A percentile compares a stretch with the other conserved stretches of the same genome.
Evolutionary conservation across 768 basidiomycete species (phyloP).

Genomic region (Leccinellum albellum): DNA sequence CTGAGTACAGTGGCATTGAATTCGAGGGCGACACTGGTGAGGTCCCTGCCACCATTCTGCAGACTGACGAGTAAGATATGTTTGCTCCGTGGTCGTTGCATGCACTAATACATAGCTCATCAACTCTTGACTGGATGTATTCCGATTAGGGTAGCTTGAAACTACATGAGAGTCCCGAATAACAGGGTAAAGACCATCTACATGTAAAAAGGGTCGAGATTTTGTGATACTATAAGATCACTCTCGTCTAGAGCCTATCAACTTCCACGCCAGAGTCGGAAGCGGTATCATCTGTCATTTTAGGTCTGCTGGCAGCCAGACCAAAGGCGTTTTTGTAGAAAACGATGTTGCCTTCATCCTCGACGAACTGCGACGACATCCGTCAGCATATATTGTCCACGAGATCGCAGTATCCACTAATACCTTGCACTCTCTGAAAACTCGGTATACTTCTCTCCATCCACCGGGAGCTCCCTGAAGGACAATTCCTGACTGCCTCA

Average conservation of each 20-base stretch:
- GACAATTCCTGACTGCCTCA: conserved; percentile 53
- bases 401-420: background rate
- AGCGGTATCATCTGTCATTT: conserved; percentile 53
- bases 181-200: conserved; percentile 6
- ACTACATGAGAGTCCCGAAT: background rate
- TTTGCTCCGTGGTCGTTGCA: background rate
- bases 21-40: background rate
- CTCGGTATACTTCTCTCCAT: conserved; percentile 77
- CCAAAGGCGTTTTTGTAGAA: conserved; percentile 90
- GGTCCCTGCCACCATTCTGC: too few relatives aligned
- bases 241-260: conserved; percentile 31
- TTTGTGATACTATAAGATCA: background rate
- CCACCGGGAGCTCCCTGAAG: conserved; percentile 73
- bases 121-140: background rate
- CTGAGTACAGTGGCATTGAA: background rate
- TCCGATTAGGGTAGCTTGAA: background rate
- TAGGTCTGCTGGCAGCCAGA: conserved; percentile 64
- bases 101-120: background rate
- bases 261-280: conserved; percentile 70
- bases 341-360: conserved; percentile 86
- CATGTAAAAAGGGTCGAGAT: background rate
- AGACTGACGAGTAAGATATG: too few relatives aligned
- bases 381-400: background rate
- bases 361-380: conserved; percentile 63
- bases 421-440: conserved; percentile 76